Conservation (phyloP, 2,329 filamentous ascomycete species). For the Monosporascus sp. region DNA sequence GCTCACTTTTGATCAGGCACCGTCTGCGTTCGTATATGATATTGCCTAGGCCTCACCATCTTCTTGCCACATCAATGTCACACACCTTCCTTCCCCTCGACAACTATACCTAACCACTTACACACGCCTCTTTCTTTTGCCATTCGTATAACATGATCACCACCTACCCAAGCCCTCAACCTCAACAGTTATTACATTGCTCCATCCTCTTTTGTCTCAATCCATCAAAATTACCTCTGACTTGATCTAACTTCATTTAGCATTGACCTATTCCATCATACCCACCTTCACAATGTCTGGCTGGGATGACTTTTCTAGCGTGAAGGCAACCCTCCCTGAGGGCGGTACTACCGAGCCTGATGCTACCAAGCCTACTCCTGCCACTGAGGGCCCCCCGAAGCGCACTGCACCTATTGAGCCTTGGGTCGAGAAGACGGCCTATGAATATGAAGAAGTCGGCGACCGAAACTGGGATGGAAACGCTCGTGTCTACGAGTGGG, state of each 20-base stretch:
- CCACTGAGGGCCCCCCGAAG: slow-evolving; percentile 4
- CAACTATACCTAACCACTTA: no score
- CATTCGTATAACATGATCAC: no score
- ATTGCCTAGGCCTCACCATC: no score
- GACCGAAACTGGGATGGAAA: slow-evolving; percentile 43
- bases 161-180: no score
- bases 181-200: no score
- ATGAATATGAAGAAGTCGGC: slow-evolving; percentile 41
- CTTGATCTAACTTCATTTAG: not conserved
- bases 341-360: slow-evolving; percentile 2
- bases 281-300: slow-evolving; percentile 17
- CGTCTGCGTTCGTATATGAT: no score
- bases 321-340: slow-evolving; percentile 28
- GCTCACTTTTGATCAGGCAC: no score
- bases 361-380: not conserved
- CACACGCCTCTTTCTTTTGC: no score
- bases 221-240: not conserved
- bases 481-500: slow-evolving; percentile 74
- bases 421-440: slow-evolving; percentile 41
- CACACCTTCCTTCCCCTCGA: no score
- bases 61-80: no score
- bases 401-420: slow-evolving; percentile 21
- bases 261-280: not conserved
- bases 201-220: not conserved
- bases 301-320: slow-evolving; percentile 15